Conservation (phyloP, 805 yeast genomes). For the Tetrapisispora nanseiensis region DNA sequence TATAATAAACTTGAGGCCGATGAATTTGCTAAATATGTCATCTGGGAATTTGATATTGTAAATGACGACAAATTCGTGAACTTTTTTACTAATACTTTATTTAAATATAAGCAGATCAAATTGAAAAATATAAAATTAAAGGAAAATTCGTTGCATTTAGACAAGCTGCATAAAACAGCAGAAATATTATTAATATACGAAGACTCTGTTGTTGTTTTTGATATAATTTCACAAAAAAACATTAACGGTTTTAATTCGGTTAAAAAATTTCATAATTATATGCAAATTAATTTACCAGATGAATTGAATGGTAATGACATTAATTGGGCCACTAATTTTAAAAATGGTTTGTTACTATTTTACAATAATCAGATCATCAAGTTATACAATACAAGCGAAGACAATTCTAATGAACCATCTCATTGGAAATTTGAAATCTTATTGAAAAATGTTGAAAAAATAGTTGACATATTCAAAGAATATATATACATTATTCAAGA, state of each 20-base stretch:
- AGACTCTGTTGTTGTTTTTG: conserved; percentile 15
- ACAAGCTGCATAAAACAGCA: conserved; percentile 22
- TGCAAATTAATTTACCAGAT: conserved; percentile 9
- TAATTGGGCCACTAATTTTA: conserved; percentile 20
- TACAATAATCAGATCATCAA: conserved; percentile 15
- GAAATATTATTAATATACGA: conserved; percentile 21
- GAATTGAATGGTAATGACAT: conserved; percentile 5
- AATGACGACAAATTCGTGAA: conserved; percentile 5
- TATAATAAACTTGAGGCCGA: conserved; percentile 9
- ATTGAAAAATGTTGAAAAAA: conserved; percentile 20
- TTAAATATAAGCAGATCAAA: conserved; percentile 11
- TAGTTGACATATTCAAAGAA: conserved; percentile 21
- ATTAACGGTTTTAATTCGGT: conserved; percentile 18
- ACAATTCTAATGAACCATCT: neutral
- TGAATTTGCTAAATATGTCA: conserved; percentile 11
- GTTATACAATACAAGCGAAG: conserved; percentile 4
- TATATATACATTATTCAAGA: conserved; percentile 18
- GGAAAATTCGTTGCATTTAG: conserved; percentile 1
- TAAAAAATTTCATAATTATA: conserved; percentile 18
- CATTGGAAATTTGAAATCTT: conserved; percentile 12
- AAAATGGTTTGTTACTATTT: conserved; percentile 20
- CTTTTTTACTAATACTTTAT: conserved; percentile 18
- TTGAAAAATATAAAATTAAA: conserved; percentile 14
- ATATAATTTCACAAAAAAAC: conserved; percentile 19
- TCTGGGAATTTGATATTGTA: conserved; percentile 23